Evolutionary conservation across 2,329 filamentous ascomycete genomes (phyloP).

Genomic region (Colletotrichum lini): DNA sequence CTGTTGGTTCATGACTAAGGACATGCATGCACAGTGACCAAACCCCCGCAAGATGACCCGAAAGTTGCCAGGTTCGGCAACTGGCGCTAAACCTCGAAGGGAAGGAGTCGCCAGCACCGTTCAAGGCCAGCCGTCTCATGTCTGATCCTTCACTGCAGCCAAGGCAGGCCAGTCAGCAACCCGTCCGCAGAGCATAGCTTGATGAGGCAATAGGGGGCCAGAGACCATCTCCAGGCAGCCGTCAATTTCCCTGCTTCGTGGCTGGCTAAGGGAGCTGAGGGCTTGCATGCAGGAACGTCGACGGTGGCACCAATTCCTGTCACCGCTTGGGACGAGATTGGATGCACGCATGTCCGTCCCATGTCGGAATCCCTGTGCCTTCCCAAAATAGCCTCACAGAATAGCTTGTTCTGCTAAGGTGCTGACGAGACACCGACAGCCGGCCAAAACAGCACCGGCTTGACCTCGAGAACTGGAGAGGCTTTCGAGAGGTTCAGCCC

Average conservation of each 20-base stretch:
- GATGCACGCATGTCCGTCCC: constrained; percentile 23
- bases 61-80: constrained; percentile 3
- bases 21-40: background rate
- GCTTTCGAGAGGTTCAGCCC: background rate
- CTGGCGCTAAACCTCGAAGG: background rate
- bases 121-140: constrained; percentile 10
- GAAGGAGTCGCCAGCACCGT: background rate
- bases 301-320: background rate
- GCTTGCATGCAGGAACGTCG: constrained; percentile 21
- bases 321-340: constrained; percentile 18
- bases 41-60: background rate
- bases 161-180: constrained; percentile 8
- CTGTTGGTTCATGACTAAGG: background rate
- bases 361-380: constrained; percentile 9
- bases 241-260: constrained; percentile 11
- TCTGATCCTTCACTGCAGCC: background rate
- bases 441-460: background rate
- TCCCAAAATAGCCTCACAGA: constrained; percentile 22
- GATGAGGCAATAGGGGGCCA: background rate
- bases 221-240: constrained; percentile 35
- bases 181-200: background rate
- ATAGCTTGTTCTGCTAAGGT: background rate
- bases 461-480: background rate
- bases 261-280: background rate
- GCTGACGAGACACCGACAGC: background rate